A percentile compares a stretch with the other conserved stretches of the same genome.
phyloP scores from a whole-genome alignment of 805 yeast genomes.

The Myxozyma melibiosi region DNA sequence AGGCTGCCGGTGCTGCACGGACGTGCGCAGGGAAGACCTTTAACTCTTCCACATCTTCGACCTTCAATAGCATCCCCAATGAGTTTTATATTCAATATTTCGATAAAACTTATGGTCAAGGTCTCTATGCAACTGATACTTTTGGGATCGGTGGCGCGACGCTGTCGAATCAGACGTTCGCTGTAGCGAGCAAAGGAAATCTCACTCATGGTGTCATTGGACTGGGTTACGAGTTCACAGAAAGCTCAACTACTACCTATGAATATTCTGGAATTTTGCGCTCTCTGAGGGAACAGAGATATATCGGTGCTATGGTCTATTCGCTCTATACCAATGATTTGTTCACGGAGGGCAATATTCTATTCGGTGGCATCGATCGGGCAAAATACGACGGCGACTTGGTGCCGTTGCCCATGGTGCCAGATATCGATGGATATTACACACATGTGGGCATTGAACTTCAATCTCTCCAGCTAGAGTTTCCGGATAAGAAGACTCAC shows the following conservation, averaged over 20 bases:
- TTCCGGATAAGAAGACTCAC: background rate
- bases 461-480: conserved; percentile 11
- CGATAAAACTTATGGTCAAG: conserved; percentile 53
- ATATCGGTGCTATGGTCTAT: conserved; percentile 56
- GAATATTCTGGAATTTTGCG: conserved; percentile 67
- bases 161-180: conserved; percentile 61
- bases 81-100: conserved; percentile 47
- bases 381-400: conserved; percentile 50
- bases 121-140: conserved; percentile 65
- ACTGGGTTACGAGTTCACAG: conserved; percentile 44
- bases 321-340: conserved; percentile 59
- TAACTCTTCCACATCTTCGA: too few relatives aligned
- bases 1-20: conserved; percentile 36
- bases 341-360: conserved; percentile 35
- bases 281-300: conserved; percentile 58
- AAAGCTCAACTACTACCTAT: conserved; percentile 34
- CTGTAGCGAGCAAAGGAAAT: conserved; percentile 66
- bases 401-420: conserved; percentile 7
- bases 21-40: too few relatives aligned
- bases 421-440: too few relatives aligned
- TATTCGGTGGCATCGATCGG: conserved; percentile 57
- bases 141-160: conserved; percentile 54
- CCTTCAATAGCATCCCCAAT: conserved; percentile 4
- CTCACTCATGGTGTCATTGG: conserved; percentile 58
- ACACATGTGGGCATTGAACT: conserved; percentile 20